These are phyloP conservation scores for Ceratonia siliqua DNA, from an alignment of 306 rosid genomes.

Conservation along the genomic window DNA sequence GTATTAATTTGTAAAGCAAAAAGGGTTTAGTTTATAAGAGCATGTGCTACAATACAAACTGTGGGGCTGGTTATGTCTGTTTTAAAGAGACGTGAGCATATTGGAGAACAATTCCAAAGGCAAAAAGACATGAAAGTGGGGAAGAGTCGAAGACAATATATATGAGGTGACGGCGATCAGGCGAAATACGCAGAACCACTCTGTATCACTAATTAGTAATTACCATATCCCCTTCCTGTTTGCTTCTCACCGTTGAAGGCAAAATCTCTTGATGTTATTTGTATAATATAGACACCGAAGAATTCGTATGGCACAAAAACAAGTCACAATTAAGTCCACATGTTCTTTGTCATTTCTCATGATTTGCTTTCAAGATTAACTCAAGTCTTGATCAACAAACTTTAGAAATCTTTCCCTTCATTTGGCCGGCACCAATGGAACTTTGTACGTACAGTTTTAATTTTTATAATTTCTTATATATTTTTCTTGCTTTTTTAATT, in stretches of 20 bases:
- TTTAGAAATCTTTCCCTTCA: not conserved
- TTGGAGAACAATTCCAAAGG: slow-evolving; percentile 32
- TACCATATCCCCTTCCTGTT: not conserved
- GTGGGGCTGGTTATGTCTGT: not conserved
- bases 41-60: slow-evolving; percentile 29
- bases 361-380: too few relatives aligned
- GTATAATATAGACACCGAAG: too few relatives aligned
- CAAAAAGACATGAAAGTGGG: slow-evolving; percentile 19
- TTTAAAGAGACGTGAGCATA: slow-evolving; percentile 38
- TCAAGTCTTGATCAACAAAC: not conserved
- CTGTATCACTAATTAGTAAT: not conserved
- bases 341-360: not conserved
- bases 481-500: too few relatives aligned
- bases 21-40: not conserved
- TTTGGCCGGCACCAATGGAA: not conserved
- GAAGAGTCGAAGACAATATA: not conserved
- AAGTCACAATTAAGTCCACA: not conserved
- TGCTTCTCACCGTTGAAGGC: not conserved
- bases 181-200: not conserved
- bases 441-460: too few relatives aligned
- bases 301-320: not conserved
- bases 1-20: not conserved
- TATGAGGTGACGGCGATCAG: not conserved
- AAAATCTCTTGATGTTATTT: too few relatives aligned
- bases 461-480: too few relatives aligned